Evolutionary conservation across 345 rosid species (phyloP).

Genomic region (Salix udensis): DNA sequence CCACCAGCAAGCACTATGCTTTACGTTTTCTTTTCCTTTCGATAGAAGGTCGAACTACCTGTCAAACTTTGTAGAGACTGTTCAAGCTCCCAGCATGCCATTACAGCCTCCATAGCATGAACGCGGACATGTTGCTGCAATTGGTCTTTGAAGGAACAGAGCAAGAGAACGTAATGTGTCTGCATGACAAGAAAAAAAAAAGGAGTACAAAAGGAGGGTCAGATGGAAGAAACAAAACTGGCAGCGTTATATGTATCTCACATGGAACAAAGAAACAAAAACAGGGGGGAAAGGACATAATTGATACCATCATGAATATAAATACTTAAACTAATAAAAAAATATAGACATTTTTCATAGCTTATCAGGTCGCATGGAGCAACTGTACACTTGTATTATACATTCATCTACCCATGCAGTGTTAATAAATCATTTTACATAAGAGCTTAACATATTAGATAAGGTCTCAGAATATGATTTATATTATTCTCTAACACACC

Average conservation of each 20-base stretch:
- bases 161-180: conserved; percentile 70
- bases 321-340: background rate
- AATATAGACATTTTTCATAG: background rate
- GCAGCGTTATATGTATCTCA: background rate
- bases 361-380: background rate
- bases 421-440: no score
- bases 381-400: background rate
- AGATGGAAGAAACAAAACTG: conserved; percentile 5
- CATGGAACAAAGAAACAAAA: background rate
- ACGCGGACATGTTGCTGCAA: conserved; percentile 82
- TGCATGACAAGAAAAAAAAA: conserved; percentile 30
- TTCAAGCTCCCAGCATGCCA: conserved; percentile 85
- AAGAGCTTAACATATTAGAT: no score
- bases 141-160: conserved; percentile 78
- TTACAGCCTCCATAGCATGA: conserved; percentile 88
- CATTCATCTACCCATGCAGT: background rate
- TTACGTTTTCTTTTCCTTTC: background rate
- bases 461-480: no score
- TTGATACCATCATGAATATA: background rate
- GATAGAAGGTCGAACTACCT: conserved; percentile 28
- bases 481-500: no score
- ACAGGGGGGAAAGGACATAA: background rate
- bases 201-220: background rate
- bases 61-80: conserved; percentile 69
- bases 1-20: background rate